phyloP scores from a whole-genome alignment of 768 basidiomycete genomes.

The Ramaria sp. region DNA sequence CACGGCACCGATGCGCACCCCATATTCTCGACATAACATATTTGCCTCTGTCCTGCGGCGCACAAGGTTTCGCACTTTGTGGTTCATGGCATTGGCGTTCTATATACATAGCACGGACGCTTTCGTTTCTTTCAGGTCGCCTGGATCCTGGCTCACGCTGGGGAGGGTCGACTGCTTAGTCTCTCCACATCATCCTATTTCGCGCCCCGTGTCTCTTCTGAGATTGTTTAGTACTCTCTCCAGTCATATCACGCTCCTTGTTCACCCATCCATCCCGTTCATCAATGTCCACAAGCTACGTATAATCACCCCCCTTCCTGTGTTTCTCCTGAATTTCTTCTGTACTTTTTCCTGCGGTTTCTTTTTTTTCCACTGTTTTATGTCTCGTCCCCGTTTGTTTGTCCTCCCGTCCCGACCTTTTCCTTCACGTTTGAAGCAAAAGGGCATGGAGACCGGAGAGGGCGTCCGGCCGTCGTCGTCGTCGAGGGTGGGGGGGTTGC shows the following conservation, averaged over 20 bases:
- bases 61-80: neutral
- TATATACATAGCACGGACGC: conserved; percentile 5
- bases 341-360: neutral
- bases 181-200: neutral
- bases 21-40: neutral
- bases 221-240: neutral
- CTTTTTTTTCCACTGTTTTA: neutral
- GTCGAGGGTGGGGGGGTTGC: neutral
- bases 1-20: neutral
- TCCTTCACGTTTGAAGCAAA: neutral
- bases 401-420: conserved; percentile 4
- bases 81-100: neutral
- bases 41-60: neutral
- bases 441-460: conserved; percentile 5
- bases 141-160: neutral
- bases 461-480: neutral
- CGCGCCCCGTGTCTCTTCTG: neutral
- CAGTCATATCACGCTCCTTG: neutral
- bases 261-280: neutral
- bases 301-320: neutral
- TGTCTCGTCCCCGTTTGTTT: conserved; percentile 1
- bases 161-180: neutral
- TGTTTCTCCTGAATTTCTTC: neutral
- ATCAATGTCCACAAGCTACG: neutral
- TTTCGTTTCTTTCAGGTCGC: conserved; percentile 3